These are phyloP conservation scores for Phialemonium atrogriseum DNA, from an alignment of 2,329 filamentous ascomycete genomes.

Conservation along the genomic window DNA sequence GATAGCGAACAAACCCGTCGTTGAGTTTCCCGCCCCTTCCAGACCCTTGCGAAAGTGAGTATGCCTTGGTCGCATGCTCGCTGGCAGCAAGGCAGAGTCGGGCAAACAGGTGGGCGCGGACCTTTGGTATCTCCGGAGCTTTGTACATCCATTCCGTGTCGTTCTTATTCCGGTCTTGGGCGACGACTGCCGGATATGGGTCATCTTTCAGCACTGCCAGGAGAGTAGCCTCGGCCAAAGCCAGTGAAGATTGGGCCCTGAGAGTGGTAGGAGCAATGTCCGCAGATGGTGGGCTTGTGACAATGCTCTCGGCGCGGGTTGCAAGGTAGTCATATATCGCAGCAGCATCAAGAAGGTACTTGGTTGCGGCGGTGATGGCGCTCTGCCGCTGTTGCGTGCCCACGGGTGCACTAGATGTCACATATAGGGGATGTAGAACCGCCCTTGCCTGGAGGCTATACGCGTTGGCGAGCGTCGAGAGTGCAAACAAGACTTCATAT, in stretches of 20 bases:
- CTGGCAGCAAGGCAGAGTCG: slow-evolving; percentile 79
- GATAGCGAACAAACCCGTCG: slow-evolving; percentile 61
- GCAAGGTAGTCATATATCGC: slow-evolving; percentile 69
- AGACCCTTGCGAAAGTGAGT: slow-evolving; percentile 33
- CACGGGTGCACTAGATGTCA: slow-evolving; percentile 51
- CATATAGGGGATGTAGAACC: slow-evolving; percentile 66
- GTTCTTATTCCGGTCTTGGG: slow-evolving; percentile 71
- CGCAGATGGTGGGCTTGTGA: slow-evolving; percentile 33
- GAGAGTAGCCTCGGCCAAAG: slow-evolving; percentile 81
- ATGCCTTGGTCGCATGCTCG: slow-evolving; percentile 74
- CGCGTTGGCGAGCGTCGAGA: slow-evolving; percentile 69
- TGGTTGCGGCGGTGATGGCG: slow-evolving; percentile 67
- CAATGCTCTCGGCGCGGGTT: slow-evolving; percentile 39
- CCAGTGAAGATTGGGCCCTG: slow-evolving; percentile 53
- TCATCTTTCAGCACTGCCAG: slow-evolving; percentile 91
- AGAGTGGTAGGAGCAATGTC: slow-evolving; percentile 46
- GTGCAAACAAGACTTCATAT: slow-evolving; percentile 72
- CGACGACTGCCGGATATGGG: slow-evolving; percentile 75
- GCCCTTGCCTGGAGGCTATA: slow-evolving; percentile 65
- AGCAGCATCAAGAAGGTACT: slow-evolving; percentile 68
- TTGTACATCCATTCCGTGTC: slow-evolving; percentile 97
- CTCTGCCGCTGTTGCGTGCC: slow-evolving; percentile 57
- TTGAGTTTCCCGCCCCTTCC: slow-evolving; percentile 45
- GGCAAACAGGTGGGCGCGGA: slow-evolving; percentile 80
- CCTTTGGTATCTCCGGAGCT: slow-evolving; percentile 77